These are phyloP conservation scores for Myxozyma nipponensis DNA, from an alignment of 805 yeast species.

Conservation along the genomic window DNA sequence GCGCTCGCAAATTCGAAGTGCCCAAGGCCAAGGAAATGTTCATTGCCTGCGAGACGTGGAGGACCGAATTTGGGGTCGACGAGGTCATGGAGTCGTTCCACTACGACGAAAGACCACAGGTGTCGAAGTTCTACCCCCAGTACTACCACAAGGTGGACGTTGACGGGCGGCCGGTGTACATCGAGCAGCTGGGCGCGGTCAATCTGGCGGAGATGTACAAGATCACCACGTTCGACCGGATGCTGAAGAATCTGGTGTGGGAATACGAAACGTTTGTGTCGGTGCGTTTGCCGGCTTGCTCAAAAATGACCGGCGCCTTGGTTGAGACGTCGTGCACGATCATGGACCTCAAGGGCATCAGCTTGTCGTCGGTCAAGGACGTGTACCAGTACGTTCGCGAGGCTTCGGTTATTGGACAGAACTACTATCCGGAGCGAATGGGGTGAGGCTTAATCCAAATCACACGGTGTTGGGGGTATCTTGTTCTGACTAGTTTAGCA, in stretches of 20 bases:
- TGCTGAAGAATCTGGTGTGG: conserved; percentile 94
- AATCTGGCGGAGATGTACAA: conserved; percentile 87
- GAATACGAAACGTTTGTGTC: conserved; percentile 89
- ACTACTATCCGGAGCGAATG: conserved; percentile 98
- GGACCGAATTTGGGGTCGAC: conserved; percentile 79
- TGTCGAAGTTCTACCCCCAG: conserved; percentile 71
- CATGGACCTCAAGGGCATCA: conserved; percentile 90
- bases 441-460: conserved; percentile 50
- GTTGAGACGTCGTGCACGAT: conserved; percentile 97
- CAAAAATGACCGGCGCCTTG: conserved; percentile 70
- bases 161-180: conserved; percentile 94
- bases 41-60: conserved; percentile 83
- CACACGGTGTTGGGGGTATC: background rate
- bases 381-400: conserved; percentile 86
- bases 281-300: conserved; percentile 88
- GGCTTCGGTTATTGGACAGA: conserved; percentile 92
- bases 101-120: conserved; percentile 82
- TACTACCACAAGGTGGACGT: conserved; percentile 95
- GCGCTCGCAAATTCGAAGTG: conserved; percentile 93
- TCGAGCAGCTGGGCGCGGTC: conserved; percentile 90
- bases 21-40: conserved; percentile 78
- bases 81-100: conserved; percentile 83
- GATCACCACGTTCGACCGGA: conserved; percentile 90
- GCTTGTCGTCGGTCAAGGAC: conserved; percentile 75
- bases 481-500: conserved; percentile 7